These are phyloP conservation scores for Claviceps maximensis DNA, from an alignment of 2,329 filamentous ascomycete species.

Conservation along the genomic window DNA sequence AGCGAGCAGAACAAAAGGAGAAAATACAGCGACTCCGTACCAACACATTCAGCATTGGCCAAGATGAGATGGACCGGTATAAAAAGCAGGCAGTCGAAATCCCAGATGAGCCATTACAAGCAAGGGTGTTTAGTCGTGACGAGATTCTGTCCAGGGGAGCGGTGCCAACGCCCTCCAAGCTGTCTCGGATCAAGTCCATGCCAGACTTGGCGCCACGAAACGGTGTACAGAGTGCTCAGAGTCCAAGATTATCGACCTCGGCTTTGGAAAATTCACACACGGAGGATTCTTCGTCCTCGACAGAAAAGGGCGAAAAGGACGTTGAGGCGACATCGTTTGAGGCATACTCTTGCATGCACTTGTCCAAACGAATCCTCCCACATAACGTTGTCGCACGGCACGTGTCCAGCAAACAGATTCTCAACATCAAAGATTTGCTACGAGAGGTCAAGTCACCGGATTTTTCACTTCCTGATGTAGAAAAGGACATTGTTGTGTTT, in stretches of 20 bases:
- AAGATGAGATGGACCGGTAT: constrained; percentile 45
- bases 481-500: constrained; percentile 81
- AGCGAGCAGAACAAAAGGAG: constrained; percentile 35
- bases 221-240: constrained; percentile 8
- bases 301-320: constrained; percentile 11
- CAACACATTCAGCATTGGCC: constrained; percentile 42
- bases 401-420: constrained; percentile 62
- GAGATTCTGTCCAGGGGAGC: constrained; percentile 36
- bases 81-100: constrained; percentile 44
- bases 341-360: constrained; percentile 70
- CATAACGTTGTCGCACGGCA: constrained; percentile 70
- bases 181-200: constrained; percentile 32
- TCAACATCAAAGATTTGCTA: constrained; percentile 68
- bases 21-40: constrained; percentile 40
- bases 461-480: constrained; percentile 68
- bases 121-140: constrained; percentile 47
- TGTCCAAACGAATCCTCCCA: constrained; percentile 70
- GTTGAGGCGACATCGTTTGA: constrained; percentile 50
- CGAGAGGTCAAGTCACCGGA: constrained; percentile 69
- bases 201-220: constrained; percentile 16
- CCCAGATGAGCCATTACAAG: constrained; percentile 31
- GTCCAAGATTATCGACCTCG: constrained; percentile 6
- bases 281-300: constrained; percentile 9
- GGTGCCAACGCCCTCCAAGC: constrained; percentile 12
- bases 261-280: background rate